Base-by-base conservation (phyloP, 2,329 filamentous ascomycete species). In the Akanthomyces muscarius region DNA sequence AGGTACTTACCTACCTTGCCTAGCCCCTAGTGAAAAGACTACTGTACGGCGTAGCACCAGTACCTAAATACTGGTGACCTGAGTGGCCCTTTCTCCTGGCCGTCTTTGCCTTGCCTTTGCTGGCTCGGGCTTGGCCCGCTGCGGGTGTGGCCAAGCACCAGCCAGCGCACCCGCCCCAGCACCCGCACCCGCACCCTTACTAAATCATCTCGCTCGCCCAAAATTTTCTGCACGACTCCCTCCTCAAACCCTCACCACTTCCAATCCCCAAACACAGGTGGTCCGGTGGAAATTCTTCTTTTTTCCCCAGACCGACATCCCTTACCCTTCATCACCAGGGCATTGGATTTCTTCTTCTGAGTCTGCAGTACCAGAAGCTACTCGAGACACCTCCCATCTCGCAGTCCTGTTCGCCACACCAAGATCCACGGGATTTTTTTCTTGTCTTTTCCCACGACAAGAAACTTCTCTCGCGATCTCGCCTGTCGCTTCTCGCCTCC, bases 271-370 rank as follows among this genome's bases (percentile, higher is more conserved):
- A 63, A 63, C 48, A 59, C 53, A 63, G 61, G 54, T 59, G 54
- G 61, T 63, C 61, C 54, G 61, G 61, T 63, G 61, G 61, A 63
- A 63, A 54, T 50, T 28, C 38, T 50, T 47, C 36, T 18, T 23
- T 53, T 59, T 52, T 48, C 61, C 47, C 61, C 61, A 59, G 54
- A 63, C 61, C 61, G 42, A 41, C 44, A 54, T 63, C 61, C 61
- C 54, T 59, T 63, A 59, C 61, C 61, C 61, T 63, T 54, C 21
- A 11, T 59, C 54, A 41, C 10, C 61, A 63, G 61, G 61, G 61
- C 61, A 63, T 63, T 63, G 61, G 61, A 63, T 63, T 63, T 41
- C 38, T 62, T 59, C 55, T 63, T 63, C 55, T 58, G 45, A 33
- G 54, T 54, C 48, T 59, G 14, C 21, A 47, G 45, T 48, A 53